Percentiles rank a stretch among this genome's conserved stretches.
phyloP scores from a whole-genome alignment of 2,329 filamentous ascomycete species.

The Penicillium hordei region DNA sequence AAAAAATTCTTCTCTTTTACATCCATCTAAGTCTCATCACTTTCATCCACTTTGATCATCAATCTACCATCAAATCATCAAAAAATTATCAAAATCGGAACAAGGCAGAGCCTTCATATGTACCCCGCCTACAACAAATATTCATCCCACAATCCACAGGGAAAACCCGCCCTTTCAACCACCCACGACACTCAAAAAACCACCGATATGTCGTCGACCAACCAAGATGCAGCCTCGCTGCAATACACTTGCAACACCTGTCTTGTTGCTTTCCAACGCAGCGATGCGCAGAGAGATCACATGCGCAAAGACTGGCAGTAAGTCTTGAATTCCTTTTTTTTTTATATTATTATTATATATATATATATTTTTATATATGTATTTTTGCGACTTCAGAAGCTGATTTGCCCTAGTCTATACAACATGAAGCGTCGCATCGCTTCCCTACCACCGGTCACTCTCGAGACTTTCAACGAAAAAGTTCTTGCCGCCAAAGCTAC shows the following conservation, averaged over 20 bases:
- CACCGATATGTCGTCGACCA: slow-evolving; percentile 26
- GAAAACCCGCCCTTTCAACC: slow-evolving; percentile 11
- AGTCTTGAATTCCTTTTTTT: slow-evolving; percentile 42
- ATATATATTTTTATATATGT: neutral
- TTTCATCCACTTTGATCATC: neutral
- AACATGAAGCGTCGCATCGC: slow-evolving; percentile 95
- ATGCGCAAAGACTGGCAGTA: slow-evolving; percentile 99
- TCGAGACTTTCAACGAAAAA: slow-evolving; percentile 93
- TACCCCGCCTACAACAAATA: slow-evolving; percentile 30
- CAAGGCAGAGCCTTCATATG: slow-evolving; percentile 19
- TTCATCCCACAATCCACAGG: slow-evolving; percentile 27
- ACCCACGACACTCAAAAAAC: neutral
- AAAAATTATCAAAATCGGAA: neutral
- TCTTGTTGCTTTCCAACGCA: slow-evolving; percentile 92
- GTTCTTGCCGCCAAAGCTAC: slow-evolving; percentile 86
- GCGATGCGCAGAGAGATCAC: slow-evolving; percentile 87
- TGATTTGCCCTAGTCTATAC: slow-evolving; percentile 64
- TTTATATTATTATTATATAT: neutral
- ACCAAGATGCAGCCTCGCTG: slow-evolving; percentile 50
- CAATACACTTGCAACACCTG: slow-evolving; percentile 99
- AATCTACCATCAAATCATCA: neutral
- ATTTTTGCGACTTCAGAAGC: neutral
- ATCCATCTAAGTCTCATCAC: neutral
- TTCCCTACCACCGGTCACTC: slow-evolving; percentile 82
- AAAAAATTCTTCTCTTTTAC: neutral